phyloP scores from a whole-genome alignment of 768 basidiomycete species.

The Imleria badia region DNA sequence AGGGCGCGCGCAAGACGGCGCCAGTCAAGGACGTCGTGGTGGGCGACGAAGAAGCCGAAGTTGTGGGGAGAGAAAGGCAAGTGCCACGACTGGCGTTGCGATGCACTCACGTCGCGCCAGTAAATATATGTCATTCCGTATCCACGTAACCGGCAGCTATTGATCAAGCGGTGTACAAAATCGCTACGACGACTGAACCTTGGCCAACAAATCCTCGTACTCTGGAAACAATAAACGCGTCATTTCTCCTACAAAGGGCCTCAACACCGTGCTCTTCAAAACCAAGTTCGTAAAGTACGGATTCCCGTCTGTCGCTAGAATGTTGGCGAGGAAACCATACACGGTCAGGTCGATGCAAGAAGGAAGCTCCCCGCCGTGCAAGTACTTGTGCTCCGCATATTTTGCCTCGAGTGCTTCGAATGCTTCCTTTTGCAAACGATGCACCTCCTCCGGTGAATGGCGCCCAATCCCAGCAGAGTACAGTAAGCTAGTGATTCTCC shows the following conservation, averaged over 20 bases:
- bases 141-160: not conserved
- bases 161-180: not conserved
- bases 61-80: too few species aligned
- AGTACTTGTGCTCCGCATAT: conserved; percentile 22
- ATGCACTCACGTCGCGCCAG: not conserved
- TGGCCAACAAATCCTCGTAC: conserved; percentile 20
- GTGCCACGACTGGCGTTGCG: conserved; percentile 9
- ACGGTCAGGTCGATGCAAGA: conserved; percentile 31
- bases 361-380: conserved; percentile 28
- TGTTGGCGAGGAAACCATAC: conserved; percentile 34
- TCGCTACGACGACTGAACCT: not conserved
- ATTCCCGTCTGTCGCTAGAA: conserved; percentile 19
- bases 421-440: conserved; percentile 29
- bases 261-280: conserved; percentile 18
- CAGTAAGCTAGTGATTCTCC: conserved; percentile 19
- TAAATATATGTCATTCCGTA: not conserved
- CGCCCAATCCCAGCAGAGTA: conserved; percentile 30
- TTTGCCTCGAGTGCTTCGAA: conserved; percentile 32
- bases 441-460: conserved; percentile 34
- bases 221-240: conserved; percentile 30
- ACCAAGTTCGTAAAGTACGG: conserved; percentile 29
- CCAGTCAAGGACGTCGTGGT: conserved; percentile 7
- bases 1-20: conserved; percentile 4
- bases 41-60: not conserved
- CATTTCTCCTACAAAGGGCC: conserved; percentile 22